Conservation (phyloP, 352 stramenopile genomes). For the Blastocystis hominis region DNA sequence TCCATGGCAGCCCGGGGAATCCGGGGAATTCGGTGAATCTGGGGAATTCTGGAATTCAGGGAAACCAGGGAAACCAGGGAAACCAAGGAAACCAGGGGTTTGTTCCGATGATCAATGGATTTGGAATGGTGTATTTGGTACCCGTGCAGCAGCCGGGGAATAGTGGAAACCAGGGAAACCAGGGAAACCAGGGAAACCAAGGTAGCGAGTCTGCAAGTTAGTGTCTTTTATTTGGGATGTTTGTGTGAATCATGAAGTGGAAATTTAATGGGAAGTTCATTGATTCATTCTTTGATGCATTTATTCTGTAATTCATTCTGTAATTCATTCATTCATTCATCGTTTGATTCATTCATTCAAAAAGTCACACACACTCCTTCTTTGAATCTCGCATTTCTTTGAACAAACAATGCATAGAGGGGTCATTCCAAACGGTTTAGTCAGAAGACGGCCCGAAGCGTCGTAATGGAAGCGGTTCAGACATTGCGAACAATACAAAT, state of each 20-base stretch:
- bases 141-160: not conserved
- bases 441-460: not conserved
- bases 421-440: not conserved
- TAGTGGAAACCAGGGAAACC: not conserved
- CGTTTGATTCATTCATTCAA: too few species aligned
- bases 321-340: too few species aligned
- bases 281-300: too few species aligned
- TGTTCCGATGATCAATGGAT: not conserved
- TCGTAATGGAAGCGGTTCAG: slow-evolving; percentile 1
- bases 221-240: not conserved
- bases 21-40: too few species aligned
- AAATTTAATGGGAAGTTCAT: too few species aligned
- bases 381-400: not conserved
- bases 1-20: too few species aligned
- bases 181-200: not conserved
- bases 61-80: too few species aligned
- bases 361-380: too few species aligned
- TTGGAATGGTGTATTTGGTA: not conserved
- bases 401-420: not conserved
- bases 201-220: not conserved
- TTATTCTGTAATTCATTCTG: too few species aligned
- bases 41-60: too few species aligned
- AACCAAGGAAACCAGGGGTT: not conserved
- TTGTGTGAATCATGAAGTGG: not conserved
- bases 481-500: slow-evolving; percentile 3